These are phyloP conservation scores for Venturia asperata DNA, from an alignment of 2,329 filamentous ascomycete genomes.

Conservation along the genomic window DNA sequence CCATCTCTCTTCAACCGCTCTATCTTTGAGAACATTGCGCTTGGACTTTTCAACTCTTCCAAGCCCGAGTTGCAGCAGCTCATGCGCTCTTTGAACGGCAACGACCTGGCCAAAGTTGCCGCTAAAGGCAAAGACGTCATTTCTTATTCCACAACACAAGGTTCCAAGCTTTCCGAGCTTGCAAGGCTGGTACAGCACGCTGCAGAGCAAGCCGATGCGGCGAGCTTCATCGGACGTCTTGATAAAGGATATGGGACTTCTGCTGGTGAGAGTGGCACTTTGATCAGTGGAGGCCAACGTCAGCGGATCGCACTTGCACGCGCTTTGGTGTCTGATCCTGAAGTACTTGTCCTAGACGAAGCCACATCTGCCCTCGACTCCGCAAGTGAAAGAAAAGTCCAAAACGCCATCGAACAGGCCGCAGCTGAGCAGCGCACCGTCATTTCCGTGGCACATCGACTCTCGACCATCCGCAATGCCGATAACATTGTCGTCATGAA, in stretches of 20 bases:
- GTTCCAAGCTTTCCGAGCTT: slow-evolving; percentile 42
- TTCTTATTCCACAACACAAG: slow-evolving; percentile 36
- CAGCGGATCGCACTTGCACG: slow-evolving; percentile 54
- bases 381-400: slow-evolving; percentile 49
- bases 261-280: slow-evolving; percentile 68
- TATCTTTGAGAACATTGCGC: slow-evolving; percentile 52
- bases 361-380: slow-evolving; percentile 56
- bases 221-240: slow-evolving; percentile 68
- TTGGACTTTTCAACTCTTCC: slow-evolving; percentile 54
- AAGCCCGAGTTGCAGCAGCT: slow-evolving; percentile 33
- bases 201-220: slow-evolving; percentile 56
- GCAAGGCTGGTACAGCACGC: slow-evolving; percentile 39
- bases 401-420: slow-evolving; percentile 34
- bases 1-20: slow-evolving; percentile 46
- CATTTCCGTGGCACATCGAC: slow-evolving; percentile 34
- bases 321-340: slow-evolving; percentile 48
- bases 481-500: slow-evolving; percentile 36
- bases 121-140: slow-evolving; percentile 26
- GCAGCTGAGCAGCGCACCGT: slow-evolving; percentile 30
- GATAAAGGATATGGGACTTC: slow-evolving; percentile 64
- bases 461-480: slow-evolving; percentile 33
- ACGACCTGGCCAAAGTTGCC: slow-evolving; percentile 34
- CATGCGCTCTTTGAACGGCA: slow-evolving; percentile 37
- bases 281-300: slow-evolving; percentile 55
- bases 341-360: slow-evolving; percentile 55